phyloP scores from a whole-genome alignment of 805 yeast genomes.

The Yarrowia yakushimensis region DNA sequence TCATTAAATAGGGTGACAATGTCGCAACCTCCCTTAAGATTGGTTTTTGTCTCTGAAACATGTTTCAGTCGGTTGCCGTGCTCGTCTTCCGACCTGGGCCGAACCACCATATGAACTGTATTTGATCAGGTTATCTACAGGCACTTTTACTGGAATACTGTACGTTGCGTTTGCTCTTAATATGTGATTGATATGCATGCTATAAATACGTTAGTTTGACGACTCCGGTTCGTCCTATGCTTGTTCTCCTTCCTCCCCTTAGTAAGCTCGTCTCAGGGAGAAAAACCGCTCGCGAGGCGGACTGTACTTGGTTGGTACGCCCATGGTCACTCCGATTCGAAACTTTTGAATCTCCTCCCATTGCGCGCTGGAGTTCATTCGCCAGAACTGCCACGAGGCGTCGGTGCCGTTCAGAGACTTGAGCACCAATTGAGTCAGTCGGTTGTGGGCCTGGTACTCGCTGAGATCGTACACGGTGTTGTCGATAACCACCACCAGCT shows the following conservation, averaged over 20 bases:
- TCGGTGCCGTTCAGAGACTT: constrained; percentile 15
- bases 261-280: not conserved
- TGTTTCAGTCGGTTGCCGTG: not conserved
- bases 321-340: not conserved
- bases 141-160: not conserved
- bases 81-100: no score
- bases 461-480: constrained; percentile 6
- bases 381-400: constrained; percentile 20
- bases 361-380: not conserved
- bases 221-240: not conserved
- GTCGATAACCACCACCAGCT: not conserved
- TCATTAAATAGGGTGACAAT: no score
- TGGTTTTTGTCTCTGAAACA: not conserved
- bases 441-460: not conserved
- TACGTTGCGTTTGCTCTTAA: not conserved
- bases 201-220: constrained; percentile 6
- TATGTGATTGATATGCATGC: not conserved
- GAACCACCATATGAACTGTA: no score
- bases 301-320: not conserved
- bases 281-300: constrained; percentile 17
- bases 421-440: not conserved
- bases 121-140: no score
- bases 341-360: constrained; percentile 9
- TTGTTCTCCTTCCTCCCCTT: not conserved
- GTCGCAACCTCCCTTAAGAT: not conserved